Conservation (phyloP, 1,284 basidiomycete species). For the Lentinula novae-zelandiae region DNA sequence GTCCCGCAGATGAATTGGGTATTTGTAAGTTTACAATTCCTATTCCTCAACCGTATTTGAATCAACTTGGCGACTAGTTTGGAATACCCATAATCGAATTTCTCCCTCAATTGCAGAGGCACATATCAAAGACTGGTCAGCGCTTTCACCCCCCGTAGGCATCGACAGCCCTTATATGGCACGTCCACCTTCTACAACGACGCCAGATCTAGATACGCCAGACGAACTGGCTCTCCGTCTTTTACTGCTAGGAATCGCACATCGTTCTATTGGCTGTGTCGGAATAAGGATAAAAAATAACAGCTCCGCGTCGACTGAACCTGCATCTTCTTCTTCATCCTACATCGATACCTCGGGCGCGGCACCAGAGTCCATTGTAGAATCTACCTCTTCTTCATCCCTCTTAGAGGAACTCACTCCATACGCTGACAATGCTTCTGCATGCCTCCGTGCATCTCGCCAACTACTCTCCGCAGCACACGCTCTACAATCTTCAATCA, state of each 20-base stretch:
- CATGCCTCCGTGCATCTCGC: slow-evolving; percentile 39
- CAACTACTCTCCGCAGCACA: slow-evolving; percentile 50
- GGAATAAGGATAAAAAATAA: background rate
- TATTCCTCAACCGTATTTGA: slow-evolving; percentile 40
- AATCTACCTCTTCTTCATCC: background rate
- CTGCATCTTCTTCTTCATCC: background rate
- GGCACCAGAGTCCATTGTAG: background rate
- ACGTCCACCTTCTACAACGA: slow-evolving; percentile 1
- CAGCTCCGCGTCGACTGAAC: background rate
- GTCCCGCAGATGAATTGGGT: slow-evolving; percentile 62
- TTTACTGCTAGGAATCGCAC: slow-evolving; percentile 62
- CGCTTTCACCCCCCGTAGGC: slow-evolving; percentile 42
- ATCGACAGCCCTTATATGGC: slow-evolving; percentile 31
- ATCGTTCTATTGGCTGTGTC: slow-evolving; percentile 47
- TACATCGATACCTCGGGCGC: background rate
- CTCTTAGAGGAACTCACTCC: background rate
- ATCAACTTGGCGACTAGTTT: slow-evolving; percentile 40
- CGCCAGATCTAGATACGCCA: slow-evolving; percentile 52
- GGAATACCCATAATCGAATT: slow-evolving; percentile 68
- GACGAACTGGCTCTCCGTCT: slow-evolving; percentile 70
- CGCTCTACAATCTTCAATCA: slow-evolving; percentile 32
- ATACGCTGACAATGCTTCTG: background rate
- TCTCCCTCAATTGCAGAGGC: slow-evolving; percentile 45
- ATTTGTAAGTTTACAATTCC: slow-evolving; percentile 45
- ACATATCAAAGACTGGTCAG: slow-evolving; percentile 49